A percentile compares a stretch with the other conserved stretches of the same genome.
These are phyloP conservation scores for Rhodotorula sp. DNA, from an alignment of 1,284 basidiomycete genomes.

Conservation along the genomic window DNA sequence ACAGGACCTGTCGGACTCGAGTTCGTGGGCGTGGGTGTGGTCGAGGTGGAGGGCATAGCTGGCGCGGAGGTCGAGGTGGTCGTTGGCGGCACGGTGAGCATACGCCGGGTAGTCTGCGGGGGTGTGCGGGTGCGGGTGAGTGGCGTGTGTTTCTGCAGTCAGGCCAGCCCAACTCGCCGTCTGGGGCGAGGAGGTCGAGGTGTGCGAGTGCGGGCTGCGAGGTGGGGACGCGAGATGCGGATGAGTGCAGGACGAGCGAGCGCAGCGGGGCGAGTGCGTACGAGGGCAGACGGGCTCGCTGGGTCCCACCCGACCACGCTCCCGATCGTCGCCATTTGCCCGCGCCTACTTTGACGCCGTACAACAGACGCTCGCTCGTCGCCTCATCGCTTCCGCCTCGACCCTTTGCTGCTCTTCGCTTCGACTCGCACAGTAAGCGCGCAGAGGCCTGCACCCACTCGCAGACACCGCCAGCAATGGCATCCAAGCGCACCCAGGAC, in stretches of 20 bases:
- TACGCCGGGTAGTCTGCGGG: slow-evolving; percentile 29
- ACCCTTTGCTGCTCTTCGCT: background rate
- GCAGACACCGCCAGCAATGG: slow-evolving; percentile 2
- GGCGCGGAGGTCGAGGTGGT: slow-evolving; percentile 36
- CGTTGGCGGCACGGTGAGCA: slow-evolving; percentile 22
- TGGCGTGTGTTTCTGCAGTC: background rate
- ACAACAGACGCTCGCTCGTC: no score
- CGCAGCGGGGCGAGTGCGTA: background rate
- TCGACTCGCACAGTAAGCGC: background rate
- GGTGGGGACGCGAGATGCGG: background rate
- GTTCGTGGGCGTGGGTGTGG: slow-evolving; percentile 17
- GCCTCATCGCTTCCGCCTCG: background rate
- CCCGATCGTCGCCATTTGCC: background rate
- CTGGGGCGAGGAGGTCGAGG: slow-evolving; percentile 1
- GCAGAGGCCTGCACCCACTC: background rate
- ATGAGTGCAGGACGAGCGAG: background rate
- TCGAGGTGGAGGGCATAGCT: slow-evolving; percentile 26
- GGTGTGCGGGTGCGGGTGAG: background rate
- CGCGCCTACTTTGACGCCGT: no score
- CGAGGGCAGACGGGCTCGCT: background rate
- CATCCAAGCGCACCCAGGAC: slow-evolving; percentile 15
- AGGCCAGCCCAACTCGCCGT: background rate
- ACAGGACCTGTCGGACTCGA: slow-evolving; percentile 34
- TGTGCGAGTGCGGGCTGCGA: background rate
- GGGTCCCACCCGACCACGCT: slow-evolving; percentile 6